A percentile compares a stretch with the other conserved stretches of the same genome.
These are phyloP conservation scores for Scenedesmus sp. DNA, from an alignment of 163 green algal genomes.

Conservation along the genomic window DNA sequence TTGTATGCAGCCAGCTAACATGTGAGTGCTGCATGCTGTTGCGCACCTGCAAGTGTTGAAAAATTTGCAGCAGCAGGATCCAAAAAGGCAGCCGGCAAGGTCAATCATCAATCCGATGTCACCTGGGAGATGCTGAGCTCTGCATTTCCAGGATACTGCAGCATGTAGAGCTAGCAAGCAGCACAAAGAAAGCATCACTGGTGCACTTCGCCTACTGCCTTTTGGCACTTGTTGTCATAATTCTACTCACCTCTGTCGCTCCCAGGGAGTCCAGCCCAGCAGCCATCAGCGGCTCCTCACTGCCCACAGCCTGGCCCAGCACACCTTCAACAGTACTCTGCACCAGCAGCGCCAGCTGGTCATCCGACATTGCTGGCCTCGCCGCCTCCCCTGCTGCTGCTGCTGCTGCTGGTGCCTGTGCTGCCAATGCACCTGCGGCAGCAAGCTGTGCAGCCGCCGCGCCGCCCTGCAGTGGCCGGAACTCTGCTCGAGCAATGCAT, in stretches of 20 bases:
- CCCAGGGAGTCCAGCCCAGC: constrained; percentile 88
- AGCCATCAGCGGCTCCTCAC: constrained; percentile 82
- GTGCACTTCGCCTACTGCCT: no score
- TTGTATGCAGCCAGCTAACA: no score
- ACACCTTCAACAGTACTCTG: constrained; percentile 26
- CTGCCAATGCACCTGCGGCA: not conserved
- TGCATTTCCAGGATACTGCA: no score
- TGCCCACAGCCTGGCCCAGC: constrained; percentile 13
- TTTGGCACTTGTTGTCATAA: no score
- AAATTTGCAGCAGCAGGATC: no score
- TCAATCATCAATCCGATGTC: no score
- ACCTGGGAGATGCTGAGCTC: no score
- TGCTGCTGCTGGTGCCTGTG: not conserved
- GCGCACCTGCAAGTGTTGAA: no score
- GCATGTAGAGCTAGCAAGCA: no score
- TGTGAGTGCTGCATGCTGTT: no score
- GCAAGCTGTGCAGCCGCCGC: not conserved
- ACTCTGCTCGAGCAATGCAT: not conserved
- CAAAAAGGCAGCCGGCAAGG: no score
- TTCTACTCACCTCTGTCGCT: constrained; percentile 69
- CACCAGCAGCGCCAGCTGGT: constrained; percentile 20
- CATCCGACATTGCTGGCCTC: not conserved
- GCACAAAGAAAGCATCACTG: no score
- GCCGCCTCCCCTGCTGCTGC: not conserved
- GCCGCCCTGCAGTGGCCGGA: not conserved